phyloP scores from a whole-genome alignment of 2,329 filamentous ascomycete species.

The Lachnellula occidentalis region DNA sequence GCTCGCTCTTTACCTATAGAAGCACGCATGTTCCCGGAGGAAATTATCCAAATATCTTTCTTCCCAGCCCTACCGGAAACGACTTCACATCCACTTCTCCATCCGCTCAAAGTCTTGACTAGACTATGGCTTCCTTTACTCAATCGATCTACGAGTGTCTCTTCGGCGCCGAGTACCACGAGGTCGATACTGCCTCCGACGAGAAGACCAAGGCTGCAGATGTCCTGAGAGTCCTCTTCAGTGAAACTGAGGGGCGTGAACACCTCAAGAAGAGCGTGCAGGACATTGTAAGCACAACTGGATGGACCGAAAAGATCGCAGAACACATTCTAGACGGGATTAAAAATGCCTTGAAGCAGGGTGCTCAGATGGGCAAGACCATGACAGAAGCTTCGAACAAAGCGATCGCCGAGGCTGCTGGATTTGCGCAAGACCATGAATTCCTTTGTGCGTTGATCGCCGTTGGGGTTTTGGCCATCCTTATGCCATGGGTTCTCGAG shows the following conservation, averaged over 20 bases:
- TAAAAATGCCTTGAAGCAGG: background rate
- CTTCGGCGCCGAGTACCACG: background rate
- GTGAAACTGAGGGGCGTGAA: background rate
- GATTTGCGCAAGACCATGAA: background rate
- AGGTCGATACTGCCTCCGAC: background rate
- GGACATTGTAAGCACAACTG: background rate
- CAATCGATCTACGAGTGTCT: background rate
- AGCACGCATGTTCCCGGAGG: too few relatives aligned
- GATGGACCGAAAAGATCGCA: background rate
- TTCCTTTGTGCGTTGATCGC: slow-evolving; percentile 1
- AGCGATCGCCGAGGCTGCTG: background rate
- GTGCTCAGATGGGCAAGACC: background rate
- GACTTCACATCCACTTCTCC: background rate
- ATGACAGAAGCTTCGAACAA: background rate
- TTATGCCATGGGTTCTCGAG: slow-evolving; percentile 1
- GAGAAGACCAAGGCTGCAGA: background rate
- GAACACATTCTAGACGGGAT: background rate
- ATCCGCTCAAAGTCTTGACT: background rate
- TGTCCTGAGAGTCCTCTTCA: background rate
- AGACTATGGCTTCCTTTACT: background rate
- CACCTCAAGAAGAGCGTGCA: background rate
- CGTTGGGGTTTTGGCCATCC: background rate
- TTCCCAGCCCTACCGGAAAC: too few relatives aligned
- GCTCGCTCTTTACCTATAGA: too few relatives aligned
- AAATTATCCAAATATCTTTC: too few relatives aligned